phyloP scores from a whole-genome alignment of 2,329 filamentous ascomycete species.

The Alternaria tenuissima region DNA sequence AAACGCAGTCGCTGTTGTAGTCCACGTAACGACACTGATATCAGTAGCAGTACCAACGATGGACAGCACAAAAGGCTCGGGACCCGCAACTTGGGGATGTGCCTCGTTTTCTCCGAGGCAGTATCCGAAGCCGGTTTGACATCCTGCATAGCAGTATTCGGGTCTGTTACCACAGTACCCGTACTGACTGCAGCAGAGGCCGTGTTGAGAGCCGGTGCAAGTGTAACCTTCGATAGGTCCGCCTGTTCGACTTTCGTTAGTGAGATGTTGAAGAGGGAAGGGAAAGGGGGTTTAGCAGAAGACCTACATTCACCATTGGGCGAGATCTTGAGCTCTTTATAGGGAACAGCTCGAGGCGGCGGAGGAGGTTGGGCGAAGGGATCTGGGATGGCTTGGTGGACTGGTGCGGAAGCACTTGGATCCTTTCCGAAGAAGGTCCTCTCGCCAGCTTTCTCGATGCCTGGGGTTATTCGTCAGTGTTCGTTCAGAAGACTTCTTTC shows the following conservation, averaged over 20 bases:
- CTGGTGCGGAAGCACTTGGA: neutral
- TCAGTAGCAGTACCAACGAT: neutral
- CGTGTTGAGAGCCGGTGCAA: conserved; percentile 1
- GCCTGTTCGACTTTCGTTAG: neutral
- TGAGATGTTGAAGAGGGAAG: neutral
- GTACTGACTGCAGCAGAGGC: conserved; percentile 10
- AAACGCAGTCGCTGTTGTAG: neutral
- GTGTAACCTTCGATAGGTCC: neutral
- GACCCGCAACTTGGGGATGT: neutral
- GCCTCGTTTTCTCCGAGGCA: neutral
- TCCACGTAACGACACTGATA: neutral
- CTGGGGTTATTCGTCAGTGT: neutral
- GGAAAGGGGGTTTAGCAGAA: neutral
- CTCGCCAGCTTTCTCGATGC: conserved; percentile 20
- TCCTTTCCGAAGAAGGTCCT: conserved; percentile 8
- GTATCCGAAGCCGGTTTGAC: conserved; percentile 16
- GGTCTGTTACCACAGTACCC: conserved; percentile 12
- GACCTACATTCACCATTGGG: conserved; percentile 7
- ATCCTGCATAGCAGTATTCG: conserved; percentile 34
- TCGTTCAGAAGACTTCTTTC: neutral
- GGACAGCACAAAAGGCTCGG: neutral
- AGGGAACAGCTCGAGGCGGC: too few relatives aligned
- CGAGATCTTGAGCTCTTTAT: neutral
- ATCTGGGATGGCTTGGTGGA: neutral
- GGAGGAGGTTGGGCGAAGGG: neutral